These are phyloP conservation scores for Tylopilus subfusipes DNA, from an alignment of 768 basidiomycete genomes.

Conservation along the genomic window DNA sequence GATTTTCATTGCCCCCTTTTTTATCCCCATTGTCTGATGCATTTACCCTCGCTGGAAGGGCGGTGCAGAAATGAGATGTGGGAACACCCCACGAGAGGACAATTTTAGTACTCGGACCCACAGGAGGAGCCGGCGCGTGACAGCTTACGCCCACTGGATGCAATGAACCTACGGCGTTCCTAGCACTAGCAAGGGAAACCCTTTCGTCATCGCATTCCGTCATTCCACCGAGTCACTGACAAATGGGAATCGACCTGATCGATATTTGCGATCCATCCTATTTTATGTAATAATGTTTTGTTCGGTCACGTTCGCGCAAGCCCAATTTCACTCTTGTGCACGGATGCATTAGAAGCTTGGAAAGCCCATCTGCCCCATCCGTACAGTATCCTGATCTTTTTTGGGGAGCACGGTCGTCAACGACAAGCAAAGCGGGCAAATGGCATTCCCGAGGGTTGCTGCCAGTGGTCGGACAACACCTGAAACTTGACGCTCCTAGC, in stretches of 20 bases:
- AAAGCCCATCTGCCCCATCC: background rate
- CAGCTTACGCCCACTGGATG: background rate
- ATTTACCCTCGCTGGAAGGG: background rate
- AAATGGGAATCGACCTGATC: conserved; percentile 9
- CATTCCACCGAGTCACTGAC: conserved; percentile 3
- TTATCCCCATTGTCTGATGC: conserved; percentile 5
- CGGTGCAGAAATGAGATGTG: background rate
- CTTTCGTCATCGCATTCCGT: conserved; percentile 19
- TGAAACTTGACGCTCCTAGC: conserved; percentile 7
- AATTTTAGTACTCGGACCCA: background rate
- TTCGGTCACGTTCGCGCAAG: background rate
- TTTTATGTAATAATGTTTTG: too few relatives aligned
- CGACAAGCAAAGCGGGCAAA: background rate
- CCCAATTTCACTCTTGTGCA: background rate
- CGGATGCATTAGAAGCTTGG: conserved; percentile 13
- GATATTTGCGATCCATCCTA: conserved; percentile 8
- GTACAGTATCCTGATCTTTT: background rate
- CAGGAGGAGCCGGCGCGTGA: background rate
- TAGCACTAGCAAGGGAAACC: background rate
- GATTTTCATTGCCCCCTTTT: conserved; percentile 1
- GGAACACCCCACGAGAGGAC: background rate
- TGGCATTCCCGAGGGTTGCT: conserved; percentile 7
- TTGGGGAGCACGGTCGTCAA: background rate
- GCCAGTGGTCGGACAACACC: background rate
- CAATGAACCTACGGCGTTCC: conserved; percentile 10